Evolutionary conservation across 371 early-diverging fungal species (phyloP), one percentile per base, ranked within the genome.

Genomic region (Mortierella polycephala): DNA sequence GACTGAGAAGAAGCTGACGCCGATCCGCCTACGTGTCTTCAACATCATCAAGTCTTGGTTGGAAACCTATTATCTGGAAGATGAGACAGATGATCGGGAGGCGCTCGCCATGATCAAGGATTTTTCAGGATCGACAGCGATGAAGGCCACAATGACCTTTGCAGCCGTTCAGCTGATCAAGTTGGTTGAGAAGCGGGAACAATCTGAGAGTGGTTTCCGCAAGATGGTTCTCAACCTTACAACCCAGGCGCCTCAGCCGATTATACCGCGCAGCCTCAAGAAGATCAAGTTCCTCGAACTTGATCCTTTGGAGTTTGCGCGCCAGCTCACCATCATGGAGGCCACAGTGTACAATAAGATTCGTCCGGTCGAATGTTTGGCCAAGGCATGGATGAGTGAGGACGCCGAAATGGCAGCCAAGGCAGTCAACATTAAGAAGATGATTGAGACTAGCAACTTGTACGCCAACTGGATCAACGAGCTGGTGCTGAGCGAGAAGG

Each of bases 41-140:
- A 96, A 95, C 75, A 88, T 96, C 18, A 87, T 96, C 81, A 95
- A 95, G 70, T 89, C 88, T n/a, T 97, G 98, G 98, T 82, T 97
- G 8, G 96, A 96, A 73, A 89, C 88, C 58, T 92, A 94, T 75
- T 96, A 92, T 82, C 85, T 91, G n/a, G 94, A 95, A 57, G 88
- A 91, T 65, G 89, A 92, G 59, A 84, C 88, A 9, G 92, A 91
- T 13, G 91, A 92, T 57, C 90, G 87, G 59, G 84, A 92, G 45
- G 87, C 86, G 10, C 82, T 88, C 23, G 73, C 88, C 16, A 76
- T 71, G 77, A 91, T 93, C 55, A 86, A 87, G 55, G 90, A 89
- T 68, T 85, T 91, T 63, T 84, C 87, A 58, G 86, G 87, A 21
- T 79, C 89, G 4, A 85, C 91, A 0, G 88, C 86, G 1, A 93